Conservation (phyloP, 2,329 filamentous ascomycete genomes). For the Aureobasidium leucospermi region DNA sequence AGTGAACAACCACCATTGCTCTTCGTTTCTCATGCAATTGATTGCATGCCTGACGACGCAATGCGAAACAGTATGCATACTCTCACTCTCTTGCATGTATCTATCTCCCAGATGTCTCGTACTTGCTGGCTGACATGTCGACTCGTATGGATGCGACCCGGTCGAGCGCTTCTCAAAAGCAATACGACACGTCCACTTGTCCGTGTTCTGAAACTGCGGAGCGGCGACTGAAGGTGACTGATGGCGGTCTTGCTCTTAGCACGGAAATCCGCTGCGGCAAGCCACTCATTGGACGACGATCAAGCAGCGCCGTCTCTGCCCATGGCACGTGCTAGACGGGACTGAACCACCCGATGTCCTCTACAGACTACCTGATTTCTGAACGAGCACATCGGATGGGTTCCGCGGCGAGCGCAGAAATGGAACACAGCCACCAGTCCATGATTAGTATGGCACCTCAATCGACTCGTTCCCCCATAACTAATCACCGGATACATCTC, state of each 20-base stretch:
- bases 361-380: background rate
- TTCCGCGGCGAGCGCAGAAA: background rate
- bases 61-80: background rate
- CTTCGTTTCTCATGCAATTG: background rate
- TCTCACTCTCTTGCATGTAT: background rate
- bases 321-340: slow-evolving; percentile 2
- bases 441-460: background rate
- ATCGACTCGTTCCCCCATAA: background rate
- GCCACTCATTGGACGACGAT: background rate
- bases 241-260: background rate
- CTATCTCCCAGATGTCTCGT: background rate
- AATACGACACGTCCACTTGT: slow-evolving; percentile 10
- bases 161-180: background rate
- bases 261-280: background rate
- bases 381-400: background rate
- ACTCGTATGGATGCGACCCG: background rate
- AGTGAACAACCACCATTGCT: background rate
- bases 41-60: background rate
- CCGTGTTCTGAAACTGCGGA: slow-evolving; percentile 12
- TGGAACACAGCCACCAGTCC: background rate
- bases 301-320: background rate
- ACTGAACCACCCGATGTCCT: background rate
- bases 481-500: background rate
- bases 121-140: background rate
- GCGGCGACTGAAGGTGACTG: slow-evolving; percentile 7